phyloP scores from a whole-genome alignment of 495 filamentous ascomycete genomes.

The Xylaria telfairii region DNA sequence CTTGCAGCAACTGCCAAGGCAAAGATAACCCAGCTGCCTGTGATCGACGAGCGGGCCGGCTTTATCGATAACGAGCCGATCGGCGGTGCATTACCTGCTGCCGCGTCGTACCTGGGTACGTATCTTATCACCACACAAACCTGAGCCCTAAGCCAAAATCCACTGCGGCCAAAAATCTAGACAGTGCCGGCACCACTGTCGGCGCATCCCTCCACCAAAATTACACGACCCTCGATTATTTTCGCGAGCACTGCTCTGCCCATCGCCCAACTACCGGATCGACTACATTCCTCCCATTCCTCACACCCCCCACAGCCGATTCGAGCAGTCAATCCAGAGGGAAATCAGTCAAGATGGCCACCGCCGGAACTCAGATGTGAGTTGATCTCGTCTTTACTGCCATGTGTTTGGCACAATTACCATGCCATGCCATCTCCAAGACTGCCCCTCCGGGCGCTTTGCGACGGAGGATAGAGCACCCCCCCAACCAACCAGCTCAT shows the following conservation, averaged over 20 bases:
- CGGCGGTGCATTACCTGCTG: neutral
- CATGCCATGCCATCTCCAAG: neutral
- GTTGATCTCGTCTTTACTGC: conserved; percentile 34
- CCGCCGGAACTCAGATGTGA: conserved; percentile 62
- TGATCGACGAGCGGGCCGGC: neutral
- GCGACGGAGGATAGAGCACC: neutral
- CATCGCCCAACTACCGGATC: conserved; percentile 30
- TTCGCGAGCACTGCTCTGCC: conserved; percentile 25
- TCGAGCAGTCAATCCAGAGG: conserved; percentile 35
- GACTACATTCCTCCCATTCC: conserved; percentile 24
- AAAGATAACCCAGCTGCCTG: neutral
- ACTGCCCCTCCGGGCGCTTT: conserved; percentile 1
- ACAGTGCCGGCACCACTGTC: conserved; percentile 32
- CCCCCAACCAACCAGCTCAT: neutral
- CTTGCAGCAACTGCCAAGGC: neutral
- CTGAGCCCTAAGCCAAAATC: conserved; percentile 39
- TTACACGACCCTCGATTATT: conserved; percentile 28
- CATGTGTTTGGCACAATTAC: conserved; percentile 16
- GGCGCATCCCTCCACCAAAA: conserved; percentile 27
- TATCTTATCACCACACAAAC: conserved; percentile 35
- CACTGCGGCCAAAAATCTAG: conserved; percentile 28
- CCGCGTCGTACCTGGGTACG: conserved; percentile 1
- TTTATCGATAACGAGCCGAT: conserved; percentile 15
- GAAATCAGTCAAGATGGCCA: conserved; percentile 56
- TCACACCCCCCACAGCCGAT: conserved; percentile 26